Conservation (phyloP, 495 filamentous ascomycete species). For the Trypethelium eluteriae region DNA sequence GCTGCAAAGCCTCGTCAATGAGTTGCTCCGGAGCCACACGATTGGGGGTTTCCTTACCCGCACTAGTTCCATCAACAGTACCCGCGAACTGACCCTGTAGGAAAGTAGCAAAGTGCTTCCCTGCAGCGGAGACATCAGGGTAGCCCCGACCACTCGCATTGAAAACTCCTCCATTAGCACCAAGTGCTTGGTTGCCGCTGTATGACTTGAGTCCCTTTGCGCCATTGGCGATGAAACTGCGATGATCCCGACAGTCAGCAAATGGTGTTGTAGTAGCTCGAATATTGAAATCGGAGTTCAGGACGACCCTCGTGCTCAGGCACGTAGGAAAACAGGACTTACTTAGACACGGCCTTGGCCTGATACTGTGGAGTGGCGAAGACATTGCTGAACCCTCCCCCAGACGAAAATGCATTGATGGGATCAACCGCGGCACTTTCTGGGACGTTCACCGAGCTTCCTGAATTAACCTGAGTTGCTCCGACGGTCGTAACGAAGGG, state of each 20-base stretch:
- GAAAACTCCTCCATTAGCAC: slow-evolving; percentile 35
- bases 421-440: slow-evolving; percentile 33
- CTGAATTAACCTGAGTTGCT: slow-evolving; percentile 39
- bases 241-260: not conserved
- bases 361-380: slow-evolving; percentile 11
- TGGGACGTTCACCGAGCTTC: slow-evolving; percentile 30
- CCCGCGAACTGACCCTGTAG: slow-evolving; percentile 2
- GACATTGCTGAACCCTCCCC: slow-evolving; percentile 9
- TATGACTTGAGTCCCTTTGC: slow-evolving; percentile 14
- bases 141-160: slow-evolving; percentile 36
- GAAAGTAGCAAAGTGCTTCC: slow-evolving; percentile 6
- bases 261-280: not conserved
- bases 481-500: slow-evolving; percentile 47
- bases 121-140: slow-evolving; percentile 11
- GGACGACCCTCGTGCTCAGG: too few relatives aligned
- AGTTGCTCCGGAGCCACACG: not conserved
- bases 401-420: slow-evolving; percentile 5
- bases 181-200: slow-evolving; percentile 34
- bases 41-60: not conserved
- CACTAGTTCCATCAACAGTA: slow-evolving; percentile 18
- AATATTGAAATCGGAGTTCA: not conserved
- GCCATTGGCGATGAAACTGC: not conserved
- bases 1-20: not conserved
- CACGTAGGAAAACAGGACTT: not conserved
- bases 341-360: slow-evolving; percentile 10